These are phyloP conservation scores for Amauroascus verrucosus DNA, from an alignment of 2,329 filamentous ascomycete genomes.

Conservation along the genomic window DNA sequence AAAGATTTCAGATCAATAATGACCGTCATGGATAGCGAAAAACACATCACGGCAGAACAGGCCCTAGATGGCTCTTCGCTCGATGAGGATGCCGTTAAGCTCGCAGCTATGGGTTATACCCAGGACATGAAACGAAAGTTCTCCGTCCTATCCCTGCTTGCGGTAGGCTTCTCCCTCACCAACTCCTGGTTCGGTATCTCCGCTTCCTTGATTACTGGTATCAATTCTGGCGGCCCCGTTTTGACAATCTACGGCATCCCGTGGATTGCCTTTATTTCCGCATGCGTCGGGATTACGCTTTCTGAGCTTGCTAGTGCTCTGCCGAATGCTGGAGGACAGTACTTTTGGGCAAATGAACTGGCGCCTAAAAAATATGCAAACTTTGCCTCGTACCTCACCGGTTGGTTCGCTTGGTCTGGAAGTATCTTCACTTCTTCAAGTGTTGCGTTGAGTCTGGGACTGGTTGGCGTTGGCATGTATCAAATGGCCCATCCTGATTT, in stretches of 20 bases:
- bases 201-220: slow-evolving; percentile 40
- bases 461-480: slow-evolving; percentile 43
- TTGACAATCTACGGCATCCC: slow-evolving; percentile 44
- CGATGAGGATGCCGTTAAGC: slow-evolving; percentile 34
- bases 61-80: slow-evolving; percentile 12
- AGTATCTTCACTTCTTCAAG: slow-evolving; percentile 46
- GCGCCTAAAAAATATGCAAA: slow-evolving; percentile 39
- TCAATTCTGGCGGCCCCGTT: slow-evolving; percentile 42
- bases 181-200: slow-evolving; percentile 46
- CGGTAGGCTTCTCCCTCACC: slow-evolving; percentile 43
- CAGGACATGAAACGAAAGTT: slow-evolving; percentile 42
- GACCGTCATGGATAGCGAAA: background rate
- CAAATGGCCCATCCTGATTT: slow-evolving; percentile 44
- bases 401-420: slow-evolving; percentile 46
- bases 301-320: slow-evolving; percentile 41
- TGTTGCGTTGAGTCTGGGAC: slow-evolving; percentile 41
- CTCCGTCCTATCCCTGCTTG: slow-evolving; percentile 40
- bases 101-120: slow-evolving; percentile 41
- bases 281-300: slow-evolving; percentile 38
- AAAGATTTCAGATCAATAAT: background rate
- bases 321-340: slow-evolving; percentile 44
- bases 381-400: slow-evolving; percentile 40
- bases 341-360: slow-evolving; percentile 43
- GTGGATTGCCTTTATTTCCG: slow-evolving; percentile 37
- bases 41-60: background rate